Conservation (phyloP, 2,329 filamentous ascomycete species). For the Botrytis byssoidea region DNA sequence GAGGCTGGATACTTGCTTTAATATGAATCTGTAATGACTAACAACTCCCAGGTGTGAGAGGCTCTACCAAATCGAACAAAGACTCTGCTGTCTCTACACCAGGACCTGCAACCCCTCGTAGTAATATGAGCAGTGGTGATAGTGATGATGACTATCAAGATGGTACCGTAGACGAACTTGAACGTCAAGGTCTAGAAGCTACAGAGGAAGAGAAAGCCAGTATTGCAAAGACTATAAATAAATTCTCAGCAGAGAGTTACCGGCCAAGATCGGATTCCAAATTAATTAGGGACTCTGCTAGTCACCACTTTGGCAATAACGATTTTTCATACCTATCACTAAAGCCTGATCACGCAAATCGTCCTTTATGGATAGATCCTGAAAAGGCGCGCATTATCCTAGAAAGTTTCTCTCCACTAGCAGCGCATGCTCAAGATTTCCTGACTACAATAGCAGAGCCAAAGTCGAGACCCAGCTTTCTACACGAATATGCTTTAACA, state of each 20-base stretch:
- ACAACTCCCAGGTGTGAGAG: conserved; percentile 45
- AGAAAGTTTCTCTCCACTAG: conserved; percentile 89
- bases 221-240: conserved; percentile 58
- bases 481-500: conserved; percentile 92
- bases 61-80: conserved; percentile 54
- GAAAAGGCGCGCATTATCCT: conserved; percentile 83
- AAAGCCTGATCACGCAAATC: conserved; percentile 85
- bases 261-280: conserved; percentile 26
- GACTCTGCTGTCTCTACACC: conserved; percentile 59
- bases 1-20: conserved; percentile 35
- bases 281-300: conserved; percentile 37
- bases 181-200: conserved; percentile 47
- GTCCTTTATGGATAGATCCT: conserved; percentile 92
- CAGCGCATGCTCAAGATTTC: conserved; percentile 87
- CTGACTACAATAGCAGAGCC: conserved; percentile 95
- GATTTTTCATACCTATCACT: conserved; percentile 79
- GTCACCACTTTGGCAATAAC: conserved; percentile 38
- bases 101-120: conserved; percentile 58
- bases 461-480: conserved; percentile 79
- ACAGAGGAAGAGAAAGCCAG: conserved; percentile 53
- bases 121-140: conserved; percentile 54
- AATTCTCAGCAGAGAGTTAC: conserved; percentile 49
- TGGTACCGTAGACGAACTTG: conserved; percentile 13
- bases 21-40: conserved; percentile 36
- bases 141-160: conserved; percentile 46